Evolutionary conservation across 2,329 filamentous ascomycete genomes (phyloP).

Genomic region (Trematosphaeria pertusa): DNA sequence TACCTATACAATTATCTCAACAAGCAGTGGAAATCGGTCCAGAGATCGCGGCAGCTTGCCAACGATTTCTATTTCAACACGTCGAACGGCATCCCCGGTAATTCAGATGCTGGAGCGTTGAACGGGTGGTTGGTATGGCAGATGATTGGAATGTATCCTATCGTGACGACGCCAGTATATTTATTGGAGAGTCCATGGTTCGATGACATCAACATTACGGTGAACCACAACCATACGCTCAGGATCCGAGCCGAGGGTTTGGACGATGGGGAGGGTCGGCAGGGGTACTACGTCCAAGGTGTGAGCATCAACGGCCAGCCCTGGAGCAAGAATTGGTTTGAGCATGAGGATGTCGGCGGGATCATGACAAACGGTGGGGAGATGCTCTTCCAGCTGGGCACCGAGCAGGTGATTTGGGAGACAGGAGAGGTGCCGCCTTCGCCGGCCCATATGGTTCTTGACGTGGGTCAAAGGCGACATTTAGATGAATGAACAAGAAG

Average conservation of each 20-base stretch:
- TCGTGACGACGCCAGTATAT: constrained; percentile 58
- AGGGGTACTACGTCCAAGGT: constrained; percentile 61
- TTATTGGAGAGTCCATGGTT: constrained; percentile 57
- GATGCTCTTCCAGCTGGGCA: constrained; percentile 40
- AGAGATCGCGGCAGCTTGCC: constrained; percentile 42
- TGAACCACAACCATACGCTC: constrained; percentile 48
- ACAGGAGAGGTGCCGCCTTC: constrained; percentile 42
- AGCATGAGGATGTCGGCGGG: constrained; percentile 55
- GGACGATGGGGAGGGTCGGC: constrained; percentile 50
- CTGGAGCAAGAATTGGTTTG: constrained; percentile 64
- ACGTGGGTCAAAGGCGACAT: constrained; percentile 17
- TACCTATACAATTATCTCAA: constrained; percentile 53
- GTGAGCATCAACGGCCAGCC: constrained; percentile 60
- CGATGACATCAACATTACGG: constrained; percentile 44
- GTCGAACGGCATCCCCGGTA: constrained; percentile 53
- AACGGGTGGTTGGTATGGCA: constrained; percentile 61
- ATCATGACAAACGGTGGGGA: constrained; percentile 45
- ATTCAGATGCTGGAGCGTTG: constrained; percentile 56
- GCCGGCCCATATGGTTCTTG: constrained; percentile 40
- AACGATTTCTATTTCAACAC: constrained; percentile 52
- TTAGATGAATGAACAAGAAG: background rate
- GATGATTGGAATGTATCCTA: constrained; percentile 57
- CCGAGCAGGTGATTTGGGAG: constrained; percentile 38
- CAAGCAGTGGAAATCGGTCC: constrained; percentile 46
- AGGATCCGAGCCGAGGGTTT: constrained; percentile 54